Evolutionary conservation across 495 filamentous ascomycete species (phyloP).

Genomic region (Letharia lupina): DNA sequence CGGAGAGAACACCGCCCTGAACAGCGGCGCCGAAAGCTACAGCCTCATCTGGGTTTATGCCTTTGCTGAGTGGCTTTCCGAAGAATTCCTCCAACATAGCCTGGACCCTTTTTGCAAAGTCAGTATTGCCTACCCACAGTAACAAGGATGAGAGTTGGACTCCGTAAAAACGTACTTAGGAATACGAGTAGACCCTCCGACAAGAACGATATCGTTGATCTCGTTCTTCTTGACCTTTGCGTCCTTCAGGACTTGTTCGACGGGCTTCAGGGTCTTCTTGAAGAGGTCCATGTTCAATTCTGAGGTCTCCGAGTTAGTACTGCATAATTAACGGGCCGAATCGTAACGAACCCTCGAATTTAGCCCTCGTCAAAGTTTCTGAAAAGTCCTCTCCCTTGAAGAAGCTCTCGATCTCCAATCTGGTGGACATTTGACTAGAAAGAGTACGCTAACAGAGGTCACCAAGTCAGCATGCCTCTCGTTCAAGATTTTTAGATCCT

Average conservation of each 20-base stretch:
- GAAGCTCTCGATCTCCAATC: conserved; percentile 97
- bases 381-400: conserved; percentile 96
- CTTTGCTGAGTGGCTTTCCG: conserved; percentile 95
- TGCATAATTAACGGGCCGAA: no score
- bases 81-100: conserved; percentile 94
- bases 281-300: conserved; percentile 82
- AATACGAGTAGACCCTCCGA: conserved; percentile 92
- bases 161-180: conserved; percentile 50
- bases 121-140: not conserved
- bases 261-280: conserved; percentile 97
- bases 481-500: not conserved
- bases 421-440: conserved; percentile 95
- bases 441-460: conserved; percentile 59
- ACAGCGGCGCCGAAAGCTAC: conserved; percentile 96
- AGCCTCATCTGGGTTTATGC: conserved; percentile 97
- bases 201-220: conserved; percentile 80
- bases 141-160: not conserved
- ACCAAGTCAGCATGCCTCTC: not conserved
- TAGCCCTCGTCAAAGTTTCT: conserved; percentile 38
- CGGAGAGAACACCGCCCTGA: conserved; percentile 90
- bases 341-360: conserved; percentile 64
- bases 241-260: conserved; percentile 93
- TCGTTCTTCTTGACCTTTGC: conserved; percentile 84
- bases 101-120: conserved; percentile 45
- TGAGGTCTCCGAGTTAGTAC: no score